A percentile compares a stretch with the other conserved stretches of the same genome.
Evolutionary conservation across 176 grass and related monocot genomes (phyloP).

Genomic region (Tillandsia leiboldiana): DNA sequence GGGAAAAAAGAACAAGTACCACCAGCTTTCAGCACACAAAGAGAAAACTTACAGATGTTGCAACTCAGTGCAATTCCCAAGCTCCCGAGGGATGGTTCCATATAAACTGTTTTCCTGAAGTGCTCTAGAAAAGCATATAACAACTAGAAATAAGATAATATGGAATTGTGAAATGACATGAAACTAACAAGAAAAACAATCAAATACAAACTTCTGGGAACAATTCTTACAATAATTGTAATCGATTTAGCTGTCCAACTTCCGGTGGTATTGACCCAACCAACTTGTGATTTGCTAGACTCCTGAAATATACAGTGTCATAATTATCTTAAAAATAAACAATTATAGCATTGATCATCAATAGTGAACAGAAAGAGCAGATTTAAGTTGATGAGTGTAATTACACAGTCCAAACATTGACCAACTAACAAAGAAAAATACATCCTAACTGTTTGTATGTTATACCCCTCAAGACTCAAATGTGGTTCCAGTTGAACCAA

Average conservation of each 20-base stretch:
- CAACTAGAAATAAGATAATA: slow-evolving; percentile 18
- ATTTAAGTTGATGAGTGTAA: too few species aligned
- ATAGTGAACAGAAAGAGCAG: background rate
- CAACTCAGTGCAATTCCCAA: slow-evolving; percentile 82
- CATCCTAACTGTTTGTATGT: too few species aligned
- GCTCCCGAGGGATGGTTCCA: slow-evolving; percentile 75
- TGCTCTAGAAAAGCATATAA: slow-evolving; percentile 40
- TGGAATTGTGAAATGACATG: slow-evolving; percentile 1
- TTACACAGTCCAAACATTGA: too few species aligned
- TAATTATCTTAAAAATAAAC: too few species aligned
- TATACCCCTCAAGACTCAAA: too few species aligned
- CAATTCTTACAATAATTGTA: slow-evolving; percentile 69
- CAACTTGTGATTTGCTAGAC: slow-evolving; percentile 70
- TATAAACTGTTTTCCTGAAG: slow-evolving; percentile 94
- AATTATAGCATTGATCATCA: background rate
- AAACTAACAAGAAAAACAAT: slow-evolving; percentile 9
- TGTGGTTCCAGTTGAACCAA: too few species aligned
- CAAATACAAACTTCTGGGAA: background rate
- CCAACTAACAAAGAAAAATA: too few species aligned
- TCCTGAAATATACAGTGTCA: slow-evolving; percentile 35
- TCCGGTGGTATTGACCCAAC: slow-evolving; percentile 91
- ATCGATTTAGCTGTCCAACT: slow-evolving; percentile 75
- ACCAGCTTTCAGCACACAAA: background rate
- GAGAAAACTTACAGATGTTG: slow-evolving; percentile 63
- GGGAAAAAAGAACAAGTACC: background rate